Evolutionary conservation across 768 basidiomycete species (phyloP), one percentile per base, ranked within the genome.

Genomic region (Collybia sordida): DNA sequence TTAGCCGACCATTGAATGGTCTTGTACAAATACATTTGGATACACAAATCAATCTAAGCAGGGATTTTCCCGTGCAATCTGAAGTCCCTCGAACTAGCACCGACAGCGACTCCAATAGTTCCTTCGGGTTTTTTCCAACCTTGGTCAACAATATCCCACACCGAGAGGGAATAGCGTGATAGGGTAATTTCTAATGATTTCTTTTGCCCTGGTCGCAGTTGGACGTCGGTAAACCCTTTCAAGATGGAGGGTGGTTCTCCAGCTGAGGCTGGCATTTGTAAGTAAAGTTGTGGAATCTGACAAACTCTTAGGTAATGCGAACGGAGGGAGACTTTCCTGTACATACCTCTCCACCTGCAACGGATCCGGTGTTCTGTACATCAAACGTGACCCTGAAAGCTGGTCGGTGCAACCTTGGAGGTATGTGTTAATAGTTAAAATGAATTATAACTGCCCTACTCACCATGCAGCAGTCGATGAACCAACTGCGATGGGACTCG

Each of bases 391-490:
- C 78, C 40, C 63, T 63, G 64, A 71, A 76, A 2, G 72, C 72
- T 7, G 82, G 77, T 50, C 74, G 73, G 57, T 84, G 79, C 34
- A 81, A 71, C 79, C 73, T 73, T 18, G 28, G 22, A 14, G 15
- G 8, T 23, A 14, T 55, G 9, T 38, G 25, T 27, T 3, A 28
- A 14, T 7, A 19, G 19, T 38, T 8, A 31, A 12, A 31, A 6
- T 14, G 11, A 31, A 14, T 24, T 9, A 40, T 6, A 3, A 14
- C 2, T 24, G 28, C 15, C 22, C n/a, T 14, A 21, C 47, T 45
- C 52, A 80, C 82, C 88, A 90, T n/a, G 81, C 57, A 8, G 86
- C 85, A 1, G 78, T 70, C 2, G 81, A 80, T 3, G 81, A 81
- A 9, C 88, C 87, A 45, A 78, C 71, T 0, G 63, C 78, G 17